phyloP scores from a whole-genome alignment of 2,329 filamentous ascomycete species.

The Corinectria fuckeliana region DNA sequence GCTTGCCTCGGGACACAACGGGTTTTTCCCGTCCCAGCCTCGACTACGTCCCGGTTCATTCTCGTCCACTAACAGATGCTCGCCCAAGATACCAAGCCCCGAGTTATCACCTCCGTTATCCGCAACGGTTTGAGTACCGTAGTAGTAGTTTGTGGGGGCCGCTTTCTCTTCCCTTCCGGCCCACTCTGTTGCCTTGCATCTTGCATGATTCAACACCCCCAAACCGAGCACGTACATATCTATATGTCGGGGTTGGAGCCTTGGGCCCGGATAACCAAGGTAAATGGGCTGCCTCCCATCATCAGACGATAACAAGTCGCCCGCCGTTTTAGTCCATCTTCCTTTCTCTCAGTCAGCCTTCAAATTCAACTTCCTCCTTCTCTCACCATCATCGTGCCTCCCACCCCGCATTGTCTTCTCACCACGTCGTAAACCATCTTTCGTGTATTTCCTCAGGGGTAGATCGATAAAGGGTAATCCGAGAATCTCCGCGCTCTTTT shows the following conservation, averaged over 20 bases:
- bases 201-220: constrained; percentile 22
- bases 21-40: constrained; percentile 3
- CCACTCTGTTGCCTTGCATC: constrained; percentile 4
- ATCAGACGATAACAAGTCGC: constrained; percentile 37
- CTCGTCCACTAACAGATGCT: constrained; percentile 18
- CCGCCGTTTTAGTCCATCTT: constrained; percentile 20
- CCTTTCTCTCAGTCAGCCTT: not conserved
- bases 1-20: constrained; percentile 14
- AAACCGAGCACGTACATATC: not conserved
- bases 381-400: constrained; percentile 17
- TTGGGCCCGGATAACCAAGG: constrained; percentile 2
- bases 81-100: constrained; percentile 10
- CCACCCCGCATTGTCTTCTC: not conserved
- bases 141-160: not conserved
- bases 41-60: constrained; percentile 13
- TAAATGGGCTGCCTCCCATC: constrained; percentile 28
- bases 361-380: constrained; percentile 5
- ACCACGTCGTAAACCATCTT: constrained; percentile 7
- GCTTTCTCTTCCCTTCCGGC: not conserved
- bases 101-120: constrained; percentile 19
- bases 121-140: constrained; percentile 12
- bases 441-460: not conserved
- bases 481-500: not conserved
- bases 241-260: not conserved
- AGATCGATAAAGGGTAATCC: not conserved